Evolutionary conservation across 2,329 filamentous ascomycete genomes (phyloP), one percentile per base, ranked within the genome.

Genomic region (Ceratocystis cubensis): DNA sequence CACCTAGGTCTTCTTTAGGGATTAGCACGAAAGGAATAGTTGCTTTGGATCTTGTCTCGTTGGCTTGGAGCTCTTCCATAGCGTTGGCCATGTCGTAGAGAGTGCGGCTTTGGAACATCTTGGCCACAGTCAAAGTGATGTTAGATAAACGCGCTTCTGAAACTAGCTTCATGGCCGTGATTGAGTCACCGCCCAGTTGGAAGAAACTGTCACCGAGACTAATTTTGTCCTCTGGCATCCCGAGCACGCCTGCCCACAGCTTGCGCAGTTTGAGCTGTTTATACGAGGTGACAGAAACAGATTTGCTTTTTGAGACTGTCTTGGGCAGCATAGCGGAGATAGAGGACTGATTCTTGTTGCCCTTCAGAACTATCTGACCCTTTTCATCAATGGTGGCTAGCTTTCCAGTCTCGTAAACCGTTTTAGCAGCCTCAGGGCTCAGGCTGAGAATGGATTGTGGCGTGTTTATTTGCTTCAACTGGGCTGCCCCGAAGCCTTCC

Each of bases 141-240:
- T 78, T 79, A 28, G 78, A 77, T 1, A 76, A 74, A 25, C 82
- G 75, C 1, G 81, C 78, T 65, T 81, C 79, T 2, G 82, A 80
- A 0, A 85, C 83, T 0, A 86, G 74, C 71, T 81, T 83, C 82
- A 86, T 87, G 1, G 82, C 82, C 1, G 78, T 74, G 30, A 85
- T 81, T 0, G 83, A 85, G 73, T 85, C 82, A 22, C 83, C 83
- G 0, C 83, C 83, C 0, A 84, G 77, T 2, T 78, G 77, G 76
- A 86, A 85, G 74, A 86, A 85, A 73, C 80, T 83, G 70, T 84
- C 80, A 10, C 83, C 78, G 1, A 80, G 73, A 1, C 79, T 76
- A 20, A 85, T 81, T 1, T 78, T 74, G 2, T 79, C 75, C 65
- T 80, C 75, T 0, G 73, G 70, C 0, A 81, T 71, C 0, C 71